Evolutionary conservation across 2,329 filamentous ascomycete species (phyloP), one percentile per base, ranked within the genome.

Genomic region (Exophiala sp.): DNA sequence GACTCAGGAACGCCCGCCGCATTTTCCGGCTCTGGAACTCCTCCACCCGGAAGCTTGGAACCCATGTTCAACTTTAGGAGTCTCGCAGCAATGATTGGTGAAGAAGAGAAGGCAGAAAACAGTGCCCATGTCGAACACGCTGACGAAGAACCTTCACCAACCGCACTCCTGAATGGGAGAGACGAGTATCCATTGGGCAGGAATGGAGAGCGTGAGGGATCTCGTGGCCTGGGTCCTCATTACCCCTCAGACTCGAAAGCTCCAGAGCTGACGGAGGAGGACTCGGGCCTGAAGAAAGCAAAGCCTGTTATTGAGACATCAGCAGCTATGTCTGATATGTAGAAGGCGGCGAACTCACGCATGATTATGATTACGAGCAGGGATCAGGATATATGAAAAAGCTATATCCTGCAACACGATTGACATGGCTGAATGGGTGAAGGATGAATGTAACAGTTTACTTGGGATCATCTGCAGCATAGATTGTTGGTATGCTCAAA

Each of bases 51-150:
- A 42, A 59, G 55, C 74, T 78, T 79, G 0, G 91, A 96, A 66
- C 83, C 90, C 2, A 84, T 96, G 81, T 94, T 95, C 71, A 96
- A 96, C 69, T 96, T 96, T 67, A 80, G 85, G 52, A 96, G 90
- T 62, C 74, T 97, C 18, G 88, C 89, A 1, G 88, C 89, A 58
- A 89, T 95, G 68, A 88, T 96, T 29, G 88, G 86, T 0, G 83
- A 80, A 36, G 79, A 84, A 46, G 81, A 84, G 39, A 77, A 79
- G 52, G 66, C 66, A 7, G 69, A 69, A 5, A 66, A 64, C 49
- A 63, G 65, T 35, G 50, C 63, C 4, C 70, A 73, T 58, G 66
- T 71, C 34, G 73, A 75, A 58, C 60, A 73, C 52, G 62, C 61
- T 41, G 38, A 52, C 10, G 32, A 47, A 24, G 47, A 58, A 18